These are phyloP conservation scores for Psilocybe azurescens DNA, from an alignment of 768 basidiomycete genomes.

Conservation along the genomic window DNA sequence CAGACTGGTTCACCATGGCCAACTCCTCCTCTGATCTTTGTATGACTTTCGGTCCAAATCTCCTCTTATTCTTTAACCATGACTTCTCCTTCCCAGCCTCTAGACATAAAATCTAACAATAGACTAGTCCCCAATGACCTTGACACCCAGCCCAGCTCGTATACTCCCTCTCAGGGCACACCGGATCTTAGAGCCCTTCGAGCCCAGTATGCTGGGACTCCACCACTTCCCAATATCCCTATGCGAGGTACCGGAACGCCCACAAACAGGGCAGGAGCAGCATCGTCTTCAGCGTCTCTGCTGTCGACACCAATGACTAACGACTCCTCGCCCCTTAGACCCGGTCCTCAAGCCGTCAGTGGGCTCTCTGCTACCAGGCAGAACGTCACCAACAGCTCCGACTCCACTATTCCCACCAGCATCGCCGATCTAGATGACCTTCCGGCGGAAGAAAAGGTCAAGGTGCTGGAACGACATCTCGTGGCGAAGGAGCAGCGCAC, in stretches of 20 bases:
- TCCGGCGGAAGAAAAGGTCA: slow-evolving; percentile 84
- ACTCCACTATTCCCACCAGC: slow-evolving; percentile 26
- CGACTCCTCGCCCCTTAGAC: slow-evolving; percentile 15
- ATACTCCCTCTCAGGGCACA: slow-evolving; percentile 51
- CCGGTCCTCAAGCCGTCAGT: slow-evolving; percentile 20
- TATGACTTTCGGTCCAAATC: slow-evolving; percentile 18
- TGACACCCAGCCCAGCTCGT: slow-evolving; percentile 26
- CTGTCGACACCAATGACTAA: slow-evolving; percentile 2
- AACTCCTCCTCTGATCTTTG: slow-evolving; percentile 1
- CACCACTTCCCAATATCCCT: slow-evolving; percentile 63
- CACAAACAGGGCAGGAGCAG: slow-evolving; percentile 8
- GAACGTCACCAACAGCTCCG: slow-evolving; percentile 22
- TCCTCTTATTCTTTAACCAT: slow-evolving; percentile 34
- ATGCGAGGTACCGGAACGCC: slow-evolving; percentile 35
- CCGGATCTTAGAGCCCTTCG: slow-evolving; percentile 71
- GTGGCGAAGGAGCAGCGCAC: slow-evolving; percentile 75
- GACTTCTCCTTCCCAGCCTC: slow-evolving; percentile 61
- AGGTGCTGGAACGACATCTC: slow-evolving; percentile 80
- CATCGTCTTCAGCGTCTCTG: slow-evolving; percentile 20
- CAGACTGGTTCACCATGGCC: too few relatives aligned
- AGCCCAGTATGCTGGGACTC: slow-evolving; percentile 64
- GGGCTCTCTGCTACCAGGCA: slow-evolving; percentile 28
- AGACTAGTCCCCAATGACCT: slow-evolving; percentile 19
- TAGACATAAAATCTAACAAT: slow-evolving; percentile 49
- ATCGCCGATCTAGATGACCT: slow-evolving; percentile 59